A percentile compares a stretch with the other conserved stretches of the same genome.
phyloP scores from a whole-genome alignment of 805 yeast genomes.

The Metschnikowia sp. region DNA sequence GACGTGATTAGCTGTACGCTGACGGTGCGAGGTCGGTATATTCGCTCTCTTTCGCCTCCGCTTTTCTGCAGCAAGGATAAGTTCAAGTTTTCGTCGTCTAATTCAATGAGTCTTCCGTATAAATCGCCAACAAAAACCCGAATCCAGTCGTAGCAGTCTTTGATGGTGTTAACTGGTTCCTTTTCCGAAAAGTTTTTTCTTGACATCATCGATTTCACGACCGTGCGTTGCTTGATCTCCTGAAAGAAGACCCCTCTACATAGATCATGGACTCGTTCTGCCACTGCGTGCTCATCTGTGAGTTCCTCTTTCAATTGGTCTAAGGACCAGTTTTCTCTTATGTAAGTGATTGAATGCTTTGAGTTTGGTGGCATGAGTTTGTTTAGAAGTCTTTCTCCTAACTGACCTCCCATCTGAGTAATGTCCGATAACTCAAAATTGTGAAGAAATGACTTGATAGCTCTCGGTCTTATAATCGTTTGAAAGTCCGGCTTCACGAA shows the following conservation, averaged over 20 bases:
- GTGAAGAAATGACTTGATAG: conserved; percentile 51
- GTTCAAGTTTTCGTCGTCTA: conserved; percentile 59
- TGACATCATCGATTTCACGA: conserved; percentile 84
- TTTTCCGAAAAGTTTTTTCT: conserved; percentile 71
- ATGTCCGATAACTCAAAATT: conserved; percentile 68
- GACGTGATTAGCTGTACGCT: conserved; percentile 34
- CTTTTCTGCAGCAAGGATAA: conserved; percentile 22
- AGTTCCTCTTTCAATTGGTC: conserved; percentile 21
- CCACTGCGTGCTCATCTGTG: conserved; percentile 45
- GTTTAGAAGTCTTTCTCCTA: conserved; percentile 59
- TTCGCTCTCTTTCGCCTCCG: conserved; percentile 21
- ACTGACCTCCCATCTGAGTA: conserved; percentile 89
- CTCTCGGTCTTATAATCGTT: conserved; percentile 57
- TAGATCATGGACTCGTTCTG: conserved; percentile 54
- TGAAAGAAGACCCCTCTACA: conserved; percentile 59
- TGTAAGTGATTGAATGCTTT: conserved; percentile 41
- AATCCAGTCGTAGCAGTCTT: conserved; percentile 74
- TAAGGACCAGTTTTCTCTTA: conserved; percentile 47
- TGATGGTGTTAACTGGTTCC: conserved; percentile 45
- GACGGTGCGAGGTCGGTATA: conserved; percentile 55
- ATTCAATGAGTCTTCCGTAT: conserved; percentile 63
- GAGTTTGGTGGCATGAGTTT: conserved; percentile 50
- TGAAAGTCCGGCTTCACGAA: conserved; percentile 83
- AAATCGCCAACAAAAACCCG: conserved; percentile 81
- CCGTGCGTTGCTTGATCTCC: conserved; percentile 57